Percentiles rank a stretch among this genome's conserved stretches.
Conservation (phyloP, 2,329 filamentous ascomycete species). For the Penicillium brevicompactum region DNA sequence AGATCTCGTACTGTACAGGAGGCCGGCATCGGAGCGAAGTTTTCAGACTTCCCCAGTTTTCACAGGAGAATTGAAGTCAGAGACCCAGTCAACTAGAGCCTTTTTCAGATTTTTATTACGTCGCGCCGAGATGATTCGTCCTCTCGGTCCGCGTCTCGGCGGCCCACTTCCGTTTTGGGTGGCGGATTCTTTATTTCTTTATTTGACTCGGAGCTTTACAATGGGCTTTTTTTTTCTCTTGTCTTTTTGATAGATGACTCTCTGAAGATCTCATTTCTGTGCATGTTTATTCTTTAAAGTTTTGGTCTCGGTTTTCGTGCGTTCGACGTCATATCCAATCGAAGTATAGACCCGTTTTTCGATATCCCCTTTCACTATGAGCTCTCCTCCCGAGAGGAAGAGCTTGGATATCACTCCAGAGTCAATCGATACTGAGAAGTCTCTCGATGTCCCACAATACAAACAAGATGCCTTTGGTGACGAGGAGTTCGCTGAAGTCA, state of each 20-base stretch:
- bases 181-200: conserved; percentile 9
- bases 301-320: neutral
- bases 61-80: neutral
- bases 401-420: neutral
- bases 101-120: conserved; percentile 9
- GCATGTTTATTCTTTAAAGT: neutral
- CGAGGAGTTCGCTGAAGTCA: conserved; percentile 45
- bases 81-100: neutral
- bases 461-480: conserved; percentile 41
- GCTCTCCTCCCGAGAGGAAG: conserved; percentile 2
- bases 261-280: neutral
- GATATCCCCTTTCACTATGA: conserved; percentile 11
- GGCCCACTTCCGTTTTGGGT: conserved; percentile 9
- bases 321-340: neutral
- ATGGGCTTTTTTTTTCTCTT: neutral
- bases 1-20: neutral
- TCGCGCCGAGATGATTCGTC: conserved; percentile 5
- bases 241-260: neutral
- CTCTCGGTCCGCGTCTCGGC: conserved; percentile 7
- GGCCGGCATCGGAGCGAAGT: conserved; percentile 14
- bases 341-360: neutral
- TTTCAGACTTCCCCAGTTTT: conserved; percentile 4
- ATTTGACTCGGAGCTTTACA: neutral
- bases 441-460: conserved; percentile 13
- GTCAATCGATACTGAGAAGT: conserved; percentile 23